These are phyloP conservation scores for Tuber brumale DNA, from an alignment of 495 filamentous ascomycete genomes.

Conservation along the genomic window DNA sequence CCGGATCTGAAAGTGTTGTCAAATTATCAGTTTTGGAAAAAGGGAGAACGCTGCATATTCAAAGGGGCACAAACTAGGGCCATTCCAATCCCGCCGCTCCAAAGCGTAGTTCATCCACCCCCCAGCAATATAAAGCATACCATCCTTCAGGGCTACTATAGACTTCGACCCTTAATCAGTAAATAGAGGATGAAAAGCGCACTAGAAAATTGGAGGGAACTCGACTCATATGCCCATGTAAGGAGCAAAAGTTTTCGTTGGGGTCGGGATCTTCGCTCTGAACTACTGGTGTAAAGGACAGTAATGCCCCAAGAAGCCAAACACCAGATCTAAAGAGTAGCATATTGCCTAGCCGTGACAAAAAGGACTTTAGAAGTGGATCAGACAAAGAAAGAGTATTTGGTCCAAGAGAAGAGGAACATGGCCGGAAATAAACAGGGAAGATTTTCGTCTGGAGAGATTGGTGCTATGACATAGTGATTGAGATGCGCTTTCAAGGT, in stretches of 20 bases:
- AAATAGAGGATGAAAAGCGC: not conserved
- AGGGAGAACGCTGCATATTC: not conserved
- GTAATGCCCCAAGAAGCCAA: not conserved
- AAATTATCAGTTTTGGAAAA: not conserved
- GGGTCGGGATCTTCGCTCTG: not conserved
- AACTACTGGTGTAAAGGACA: not conserved
- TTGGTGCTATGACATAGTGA: no score
- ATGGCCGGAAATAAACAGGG: not conserved
- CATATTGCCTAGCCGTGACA: not conserved
- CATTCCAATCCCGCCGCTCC: not conserved
- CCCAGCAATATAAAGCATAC: slow-evolving; percentile 7
- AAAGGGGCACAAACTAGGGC: not conserved
- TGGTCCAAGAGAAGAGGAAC: not conserved
- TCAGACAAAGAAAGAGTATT: not conserved
- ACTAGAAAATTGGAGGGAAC: not conserved
- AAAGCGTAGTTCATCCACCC: not conserved
- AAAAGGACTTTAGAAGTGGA: not conserved
- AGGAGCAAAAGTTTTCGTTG: not conserved
- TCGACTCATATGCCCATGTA: not conserved
- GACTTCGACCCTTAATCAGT: not conserved
- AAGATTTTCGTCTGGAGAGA: not conserved
- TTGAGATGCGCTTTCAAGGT: no score
- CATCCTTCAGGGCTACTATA: not conserved
- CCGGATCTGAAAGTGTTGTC: not conserved
- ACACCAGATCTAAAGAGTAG: not conserved